Conservation (phyloP, 768 basidiomycete genomes). For the Suillus luteus region DNA sequence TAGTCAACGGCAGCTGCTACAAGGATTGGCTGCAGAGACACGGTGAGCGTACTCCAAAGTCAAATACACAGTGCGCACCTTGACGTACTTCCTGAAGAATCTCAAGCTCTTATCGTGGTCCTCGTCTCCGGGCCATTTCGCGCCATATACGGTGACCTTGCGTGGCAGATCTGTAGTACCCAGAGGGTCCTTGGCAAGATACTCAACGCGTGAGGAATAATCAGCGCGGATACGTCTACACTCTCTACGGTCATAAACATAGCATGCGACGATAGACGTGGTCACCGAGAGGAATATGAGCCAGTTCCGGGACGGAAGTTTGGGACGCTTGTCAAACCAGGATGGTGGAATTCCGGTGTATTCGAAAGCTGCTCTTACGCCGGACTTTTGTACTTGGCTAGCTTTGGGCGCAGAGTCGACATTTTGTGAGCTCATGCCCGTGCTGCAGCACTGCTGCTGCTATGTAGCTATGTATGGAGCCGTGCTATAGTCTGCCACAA, state of each 20-base stretch:
- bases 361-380: conserved; percentile 60
- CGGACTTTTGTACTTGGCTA: conserved; percentile 42
- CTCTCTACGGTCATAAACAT: conserved; percentile 84
- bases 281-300: conserved; percentile 86
- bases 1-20: conserved; percentile 96
- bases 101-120: conserved; percentile 81
- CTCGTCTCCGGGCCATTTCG: conserved; percentile 94
- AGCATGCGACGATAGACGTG: conserved; percentile 67
- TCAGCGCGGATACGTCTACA: conserved; percentile 75
- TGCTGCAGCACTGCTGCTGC: not conserved
- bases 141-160: conserved; percentile 83
- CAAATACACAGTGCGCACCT: conserved; percentile 57
- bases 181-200: conserved; percentile 70
- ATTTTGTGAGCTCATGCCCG: conserved; percentile 14
- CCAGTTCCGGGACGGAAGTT: conserved; percentile 91
- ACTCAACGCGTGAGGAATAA: conserved; percentile 79
- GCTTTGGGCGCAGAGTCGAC: conserved; percentile 4
- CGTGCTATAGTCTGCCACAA: conserved; percentile 18
- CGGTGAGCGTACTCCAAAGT: conserved; percentile 13
- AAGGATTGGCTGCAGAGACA: conserved; percentile 72
- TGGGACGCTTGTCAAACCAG: conserved; percentile 83
- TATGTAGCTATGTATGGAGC: not conserved
- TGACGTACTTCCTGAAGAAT: conserved; percentile 96
- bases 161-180: conserved; percentile 67
- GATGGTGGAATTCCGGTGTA: conserved; percentile 72